A percentile compares a stretch with the other conserved stretches of the same genome.
These are phyloP conservation scores for Pharnaceum exiguum DNA, from an alignment of 148 eudicot species.

Conservation along the genomic window DNA sequence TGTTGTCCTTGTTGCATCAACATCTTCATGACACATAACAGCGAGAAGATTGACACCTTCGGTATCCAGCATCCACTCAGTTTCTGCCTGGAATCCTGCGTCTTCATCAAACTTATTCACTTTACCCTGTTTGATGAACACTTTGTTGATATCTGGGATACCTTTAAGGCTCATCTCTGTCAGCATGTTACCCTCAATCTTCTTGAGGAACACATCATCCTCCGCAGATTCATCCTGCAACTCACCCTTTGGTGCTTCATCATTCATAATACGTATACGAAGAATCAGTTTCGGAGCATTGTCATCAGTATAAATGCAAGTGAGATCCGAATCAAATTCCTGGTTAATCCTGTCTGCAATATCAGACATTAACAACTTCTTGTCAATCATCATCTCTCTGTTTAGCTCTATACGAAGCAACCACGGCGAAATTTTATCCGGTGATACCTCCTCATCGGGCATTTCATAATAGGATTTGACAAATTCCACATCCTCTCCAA, in stretches of 20 bases:
- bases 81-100: constrained; percentile 75
- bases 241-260: constrained; percentile 92
- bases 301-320: constrained; percentile 92
- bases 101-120: constrained; percentile 75
- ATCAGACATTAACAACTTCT: constrained; percentile 95
- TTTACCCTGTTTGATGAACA: constrained; percentile 79
- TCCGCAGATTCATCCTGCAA: constrained; percentile 83
- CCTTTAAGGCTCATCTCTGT: constrained; percentile 99
- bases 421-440: constrained; percentile 96
- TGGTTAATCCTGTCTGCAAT: constrained; percentile 92
- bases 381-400: constrained; percentile 99
- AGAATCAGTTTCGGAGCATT: constrained; percentile 95
- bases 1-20: constrained; percentile 81
- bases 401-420: constrained; percentile 92
- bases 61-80: constrained; percentile 98
- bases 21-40: constrained; percentile 92
- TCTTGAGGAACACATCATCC: constrained; percentile 95
- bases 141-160: constrained; percentile 91
- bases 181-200: constrained; percentile 92
- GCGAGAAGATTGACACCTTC: constrained; percentile 98
- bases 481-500: constrained; percentile 90
- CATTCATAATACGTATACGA: constrained; percentile 95
- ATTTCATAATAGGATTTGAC: constrained; percentile 94
- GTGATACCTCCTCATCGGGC: constrained; percentile 98
- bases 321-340: constrained; percentile 88